Evolutionary conservation across 2,329 filamentous ascomycete species (phyloP).

Genomic region (Fusarium piperis): DNA sequence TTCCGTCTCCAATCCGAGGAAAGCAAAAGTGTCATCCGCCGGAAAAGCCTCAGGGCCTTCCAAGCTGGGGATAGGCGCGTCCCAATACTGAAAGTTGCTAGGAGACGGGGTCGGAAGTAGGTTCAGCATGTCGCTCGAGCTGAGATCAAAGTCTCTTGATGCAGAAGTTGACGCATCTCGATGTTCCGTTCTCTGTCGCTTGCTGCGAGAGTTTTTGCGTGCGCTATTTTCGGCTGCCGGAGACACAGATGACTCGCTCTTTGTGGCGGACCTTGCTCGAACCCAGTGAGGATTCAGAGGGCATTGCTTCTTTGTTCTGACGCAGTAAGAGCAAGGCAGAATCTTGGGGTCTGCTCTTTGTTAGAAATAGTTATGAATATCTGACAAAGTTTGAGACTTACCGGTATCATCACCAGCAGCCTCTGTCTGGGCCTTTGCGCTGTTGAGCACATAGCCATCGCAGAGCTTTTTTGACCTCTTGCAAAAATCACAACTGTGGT

Average conservation of each 20-base stretch:
- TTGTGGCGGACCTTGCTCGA: not conserved
- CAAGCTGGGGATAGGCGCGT: constrained; percentile 15
- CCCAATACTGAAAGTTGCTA: constrained; percentile 18
- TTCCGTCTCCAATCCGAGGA: not conserved
- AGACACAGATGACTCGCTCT: not conserved
- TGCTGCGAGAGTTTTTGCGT: not conserved
- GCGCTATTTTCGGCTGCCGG: not conserved
- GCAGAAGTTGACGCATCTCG: not conserved
- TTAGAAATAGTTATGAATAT: not conserved
- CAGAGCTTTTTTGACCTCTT: constrained; percentile 40
- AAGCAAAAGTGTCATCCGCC: not conserved
- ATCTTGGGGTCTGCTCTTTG: not conserved
- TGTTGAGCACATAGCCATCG: constrained; percentile 37
- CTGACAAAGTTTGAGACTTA: not conserved
- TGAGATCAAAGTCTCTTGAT: constrained; percentile 6
- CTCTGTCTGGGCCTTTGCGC: not conserved
- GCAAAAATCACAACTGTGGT: constrained; percentile 41
- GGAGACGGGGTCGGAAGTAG: constrained; percentile 20
- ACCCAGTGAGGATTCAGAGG: constrained; percentile 42
- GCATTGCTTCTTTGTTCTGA: constrained; percentile 44
- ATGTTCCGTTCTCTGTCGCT: constrained; percentile 12
- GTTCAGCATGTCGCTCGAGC: constrained; percentile 1
- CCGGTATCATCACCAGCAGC: not conserved
- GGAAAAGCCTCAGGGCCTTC: constrained; percentile 2
- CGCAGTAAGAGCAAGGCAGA: constrained; percentile 43